Evolutionary conservation across 202 grass and related monocot species (phyloP).

Genomic region (Digitaria exilis): DNA sequence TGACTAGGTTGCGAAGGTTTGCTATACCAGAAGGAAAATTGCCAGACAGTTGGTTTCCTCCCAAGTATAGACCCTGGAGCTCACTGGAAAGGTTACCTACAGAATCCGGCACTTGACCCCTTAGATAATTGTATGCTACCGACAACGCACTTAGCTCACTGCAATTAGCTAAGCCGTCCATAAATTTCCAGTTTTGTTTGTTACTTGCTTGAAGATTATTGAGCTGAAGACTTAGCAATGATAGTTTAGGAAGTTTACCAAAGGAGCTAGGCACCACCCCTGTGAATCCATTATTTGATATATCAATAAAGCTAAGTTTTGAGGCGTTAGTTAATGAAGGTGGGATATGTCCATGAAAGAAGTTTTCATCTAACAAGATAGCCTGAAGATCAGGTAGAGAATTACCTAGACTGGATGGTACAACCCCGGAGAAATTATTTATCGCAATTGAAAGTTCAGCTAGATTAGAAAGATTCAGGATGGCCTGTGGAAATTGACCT

Average conservation of each 20-base stretch:
- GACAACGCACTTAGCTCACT: not conserved
- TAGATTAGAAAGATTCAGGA: slow-evolving; percentile 38
- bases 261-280: slow-evolving; percentile 42
- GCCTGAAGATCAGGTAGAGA: slow-evolving; percentile 25
- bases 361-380: not conserved
- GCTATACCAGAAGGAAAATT: slow-evolving; percentile 21
- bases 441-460: not conserved
- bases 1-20: slow-evolving; percentile 14
- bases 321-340: slow-evolving; percentile 40
- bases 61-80: not conserved
- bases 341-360: slow-evolving; percentile 41
- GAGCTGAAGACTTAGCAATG: slow-evolving; percentile 11
- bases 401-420: slow-evolving; percentile 29
- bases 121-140: not conserved
- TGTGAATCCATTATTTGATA: slow-evolving; percentile 34
- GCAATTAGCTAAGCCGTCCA: slow-evolving; percentile 33
- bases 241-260: slow-evolving; percentile 34
- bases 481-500: not conserved
- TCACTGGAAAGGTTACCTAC: slow-evolving; percentile 22
- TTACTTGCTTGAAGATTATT: slow-evolving; percentile 38
- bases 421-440: not conserved
- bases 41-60: slow-evolving; percentile 27
- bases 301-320: not conserved
- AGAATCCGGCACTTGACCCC: slow-evolving; percentile 3
- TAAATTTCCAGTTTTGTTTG: slow-evolving; percentile 49